Evolutionary conservation across 768 basidiomycete species (phyloP).

Genomic region (Russula compacta): DNA sequence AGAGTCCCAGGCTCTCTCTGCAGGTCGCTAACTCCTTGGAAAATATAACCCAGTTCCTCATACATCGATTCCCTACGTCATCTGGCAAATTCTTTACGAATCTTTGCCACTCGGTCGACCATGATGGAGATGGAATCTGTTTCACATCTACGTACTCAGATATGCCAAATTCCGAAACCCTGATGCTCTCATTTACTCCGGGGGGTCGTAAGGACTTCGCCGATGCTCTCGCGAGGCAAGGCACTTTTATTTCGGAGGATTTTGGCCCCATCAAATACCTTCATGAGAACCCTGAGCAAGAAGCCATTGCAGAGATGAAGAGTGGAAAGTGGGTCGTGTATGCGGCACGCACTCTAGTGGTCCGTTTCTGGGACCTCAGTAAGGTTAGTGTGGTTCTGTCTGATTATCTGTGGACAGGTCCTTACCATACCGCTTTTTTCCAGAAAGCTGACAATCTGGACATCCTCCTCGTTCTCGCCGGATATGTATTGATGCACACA

Average conservation of each 20-base stretch:
- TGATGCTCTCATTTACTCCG: constrained; percentile 45
- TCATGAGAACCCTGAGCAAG: constrained; percentile 37
- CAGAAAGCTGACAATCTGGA: constrained; percentile 93
- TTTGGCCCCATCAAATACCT: constrained; percentile 41
- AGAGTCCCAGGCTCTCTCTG: constrained; percentile 20
- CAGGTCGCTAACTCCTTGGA: constrained; percentile 37
- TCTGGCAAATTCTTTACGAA: constrained; percentile 41
- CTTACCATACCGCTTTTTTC: not conserved
- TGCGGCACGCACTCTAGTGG: constrained; percentile 61
- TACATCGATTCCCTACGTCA: constrained; percentile 31
- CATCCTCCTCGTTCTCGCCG: constrained; percentile 87
- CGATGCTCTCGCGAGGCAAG: constrained; percentile 28
- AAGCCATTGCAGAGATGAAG: constrained; percentile 63
- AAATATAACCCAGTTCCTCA: constrained; percentile 44
- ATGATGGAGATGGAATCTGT: constrained; percentile 27
- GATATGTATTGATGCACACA: constrained; percentile 91
- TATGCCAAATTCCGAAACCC: constrained; percentile 31
- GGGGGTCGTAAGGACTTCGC: constrained; percentile 45
- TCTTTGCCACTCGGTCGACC: constrained; percentile 38
- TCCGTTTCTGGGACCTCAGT: constrained; percentile 80
- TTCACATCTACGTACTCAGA: constrained; percentile 33
- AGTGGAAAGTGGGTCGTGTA: constrained; percentile 86
- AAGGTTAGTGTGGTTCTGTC: constrained; percentile 40
- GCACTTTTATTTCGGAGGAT: constrained; percentile 25
- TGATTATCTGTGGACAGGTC: not conserved